These are phyloP conservation scores for Pythium phragmitis DNA, from an alignment of 352 stramenopile genomes.

Conservation along the genomic window DNA sequence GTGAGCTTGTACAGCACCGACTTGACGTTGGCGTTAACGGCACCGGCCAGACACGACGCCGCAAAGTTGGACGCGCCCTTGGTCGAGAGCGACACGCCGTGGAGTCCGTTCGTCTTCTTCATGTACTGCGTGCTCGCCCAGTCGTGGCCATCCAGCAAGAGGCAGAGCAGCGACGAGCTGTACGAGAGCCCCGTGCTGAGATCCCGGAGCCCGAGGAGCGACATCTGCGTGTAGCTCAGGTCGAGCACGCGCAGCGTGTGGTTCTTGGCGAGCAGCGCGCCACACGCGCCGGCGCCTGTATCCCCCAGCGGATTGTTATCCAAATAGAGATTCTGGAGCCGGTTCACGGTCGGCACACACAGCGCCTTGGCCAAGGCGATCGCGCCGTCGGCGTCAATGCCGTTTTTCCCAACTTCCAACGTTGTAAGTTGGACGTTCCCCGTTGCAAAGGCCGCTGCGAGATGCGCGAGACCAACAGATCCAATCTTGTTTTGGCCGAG, in stretches of 20 bases:
- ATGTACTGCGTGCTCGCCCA: slow-evolving; percentile 85
- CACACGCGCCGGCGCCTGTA: slow-evolving; percentile 61
- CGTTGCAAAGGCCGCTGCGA: slow-evolving; percentile 59
- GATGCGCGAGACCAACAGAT: slow-evolving; percentile 49
- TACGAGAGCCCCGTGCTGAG: slow-evolving; percentile 65
- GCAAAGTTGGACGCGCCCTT: slow-evolving; percentile 74
- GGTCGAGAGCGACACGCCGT: slow-evolving; percentile 58
- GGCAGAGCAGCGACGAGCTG: slow-evolving; percentile 59
- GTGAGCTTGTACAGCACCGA: slow-evolving; percentile 78
- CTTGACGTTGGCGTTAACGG: slow-evolving; percentile 65
- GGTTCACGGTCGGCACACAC: slow-evolving; percentile 34
- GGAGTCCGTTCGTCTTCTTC: slow-evolving; percentile 63
- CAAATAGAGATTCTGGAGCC: slow-evolving; percentile 80
- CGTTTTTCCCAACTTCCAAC: slow-evolving; percentile 80
- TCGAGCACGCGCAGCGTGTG: slow-evolving; percentile 70
- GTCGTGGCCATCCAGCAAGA: slow-evolving; percentile 80
- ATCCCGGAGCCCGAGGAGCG: slow-evolving; percentile 68
- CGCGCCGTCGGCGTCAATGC: slow-evolving; percentile 63
- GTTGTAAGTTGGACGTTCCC: slow-evolving; percentile 55
- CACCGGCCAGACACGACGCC: slow-evolving; percentile 67
- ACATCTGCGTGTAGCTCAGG: slow-evolving; percentile 82
- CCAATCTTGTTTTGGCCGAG: slow-evolving; percentile 79
- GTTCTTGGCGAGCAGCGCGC: slow-evolving; percentile 69
- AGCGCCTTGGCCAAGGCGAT: slow-evolving; percentile 71
- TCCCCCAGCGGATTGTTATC: slow-evolving; percentile 87